Conservation (phyloP, 2,329 filamentous ascomycete genomes). For the Drechslerella stenobrocha region DNA sequence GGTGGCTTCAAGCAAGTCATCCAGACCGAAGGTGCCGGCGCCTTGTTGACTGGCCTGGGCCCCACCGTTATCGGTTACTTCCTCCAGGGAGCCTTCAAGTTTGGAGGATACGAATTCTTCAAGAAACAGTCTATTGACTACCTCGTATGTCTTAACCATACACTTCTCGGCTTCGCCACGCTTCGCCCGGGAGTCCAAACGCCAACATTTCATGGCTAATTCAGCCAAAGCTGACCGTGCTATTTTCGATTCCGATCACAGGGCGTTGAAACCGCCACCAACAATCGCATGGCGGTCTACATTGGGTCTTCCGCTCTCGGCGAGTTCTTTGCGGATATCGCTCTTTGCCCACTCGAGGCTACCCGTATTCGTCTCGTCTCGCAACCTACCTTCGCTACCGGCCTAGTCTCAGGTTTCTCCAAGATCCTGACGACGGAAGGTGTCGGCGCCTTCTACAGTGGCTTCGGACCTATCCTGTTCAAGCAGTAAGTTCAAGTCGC, state of each 20-base stretch:
- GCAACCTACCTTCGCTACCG: constrained; percentile 79
- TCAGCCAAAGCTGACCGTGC: not conserved
- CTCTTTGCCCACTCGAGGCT: constrained; percentile 87
- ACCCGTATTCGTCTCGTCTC: constrained; percentile 93
- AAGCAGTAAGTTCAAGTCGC: constrained; percentile 67
- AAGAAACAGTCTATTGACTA: constrained; percentile 85
- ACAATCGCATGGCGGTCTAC: constrained; percentile 82
- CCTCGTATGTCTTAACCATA: constrained; percentile 58
- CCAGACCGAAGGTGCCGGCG: constrained; percentile 79
- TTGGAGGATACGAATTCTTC: constrained; percentile 95
- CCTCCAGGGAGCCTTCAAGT: constrained; percentile 91
- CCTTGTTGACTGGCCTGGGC: constrained; percentile 81
- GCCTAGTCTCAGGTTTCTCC: constrained; percentile 74
- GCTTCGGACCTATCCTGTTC: constrained; percentile 84
- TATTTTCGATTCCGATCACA: constrained; percentile 23
- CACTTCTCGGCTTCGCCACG: not conserved
- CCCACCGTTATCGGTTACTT: constrained; percentile 89
- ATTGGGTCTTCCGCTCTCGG: constrained; percentile 69
- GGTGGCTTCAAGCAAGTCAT: constrained; percentile 86
- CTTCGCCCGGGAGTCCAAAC: not conserved
- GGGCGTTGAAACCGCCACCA: constrained; percentile 71
- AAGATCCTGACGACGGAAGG: constrained; percentile 85
- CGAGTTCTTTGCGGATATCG: constrained; percentile 74
- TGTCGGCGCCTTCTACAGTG: constrained; percentile 83
- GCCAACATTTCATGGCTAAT: not conserved